These are phyloP conservation scores for Fusarium sp. DNA, from an alignment of 2,329 filamentous ascomycete genomes.

Conservation along the genomic window DNA sequence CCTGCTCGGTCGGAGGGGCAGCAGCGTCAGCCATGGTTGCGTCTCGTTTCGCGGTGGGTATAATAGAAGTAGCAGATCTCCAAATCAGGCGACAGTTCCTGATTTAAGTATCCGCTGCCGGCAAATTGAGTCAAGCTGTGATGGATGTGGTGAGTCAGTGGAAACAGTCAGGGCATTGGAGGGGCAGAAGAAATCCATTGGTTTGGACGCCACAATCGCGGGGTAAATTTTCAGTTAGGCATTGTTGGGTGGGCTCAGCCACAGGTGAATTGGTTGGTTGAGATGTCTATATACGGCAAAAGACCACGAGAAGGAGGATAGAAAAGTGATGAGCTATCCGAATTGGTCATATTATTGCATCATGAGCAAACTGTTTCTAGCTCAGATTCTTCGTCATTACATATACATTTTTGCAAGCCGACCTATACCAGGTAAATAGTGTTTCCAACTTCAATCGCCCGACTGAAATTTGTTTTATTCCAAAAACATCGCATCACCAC, in stretches of 20 bases:
- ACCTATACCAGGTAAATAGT: conserved; percentile 5
- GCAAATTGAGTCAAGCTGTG: conserved; percentile 40
- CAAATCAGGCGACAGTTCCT: conserved; percentile 28
- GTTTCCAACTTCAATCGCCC: neutral
- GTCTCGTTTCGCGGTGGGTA: conserved; percentile 26
- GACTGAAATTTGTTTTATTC: conserved; percentile 52
- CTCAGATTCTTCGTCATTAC: conserved; percentile 50
- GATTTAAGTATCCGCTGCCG: conserved; percentile 31
- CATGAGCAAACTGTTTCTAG: conserved; percentile 42
- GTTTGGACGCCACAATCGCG: conserved; percentile 48
- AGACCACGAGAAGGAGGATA: neutral
- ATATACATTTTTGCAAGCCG: conserved; percentile 32
- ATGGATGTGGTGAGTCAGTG: conserved; percentile 45
- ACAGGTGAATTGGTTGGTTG: conserved; percentile 8
- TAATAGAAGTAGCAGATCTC: conserved; percentile 15
- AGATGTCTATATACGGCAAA: conserved; percentile 9
- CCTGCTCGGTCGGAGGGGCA: conserved; percentile 59
- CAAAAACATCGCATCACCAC: conserved; percentile 65
- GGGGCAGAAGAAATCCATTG: conserved; percentile 45
- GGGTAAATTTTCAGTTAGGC: conserved; percentile 46
- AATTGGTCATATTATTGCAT: conserved; percentile 51
- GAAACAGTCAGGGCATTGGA: conserved; percentile 49
- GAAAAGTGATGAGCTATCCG: conserved; percentile 1
- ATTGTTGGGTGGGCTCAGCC: conserved; percentile 35
- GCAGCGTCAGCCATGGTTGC: conserved; percentile 51